Conservation (phyloP, 148 eudicot species). For the Persicaria tinctoria region DNA sequence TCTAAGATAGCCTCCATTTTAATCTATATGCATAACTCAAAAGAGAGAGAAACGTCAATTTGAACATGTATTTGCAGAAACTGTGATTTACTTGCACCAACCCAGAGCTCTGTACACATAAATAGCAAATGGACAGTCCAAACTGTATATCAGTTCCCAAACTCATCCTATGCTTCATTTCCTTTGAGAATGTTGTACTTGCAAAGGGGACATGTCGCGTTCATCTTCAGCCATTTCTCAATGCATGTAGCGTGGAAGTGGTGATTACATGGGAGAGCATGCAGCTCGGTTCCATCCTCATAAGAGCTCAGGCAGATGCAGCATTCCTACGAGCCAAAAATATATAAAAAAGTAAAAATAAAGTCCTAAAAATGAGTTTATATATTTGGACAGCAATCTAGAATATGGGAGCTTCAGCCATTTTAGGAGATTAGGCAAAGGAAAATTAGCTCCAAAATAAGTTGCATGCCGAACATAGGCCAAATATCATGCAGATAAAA, state of each 20-base stretch:
- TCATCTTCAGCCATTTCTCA: slow-evolving; percentile 95
- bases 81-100: neutral
- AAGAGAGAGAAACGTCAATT: neutral
- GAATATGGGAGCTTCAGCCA: too few relatives aligned
- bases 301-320: slow-evolving; percentile 82
- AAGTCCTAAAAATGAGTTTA: neutral
- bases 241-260: slow-evolving; percentile 81
- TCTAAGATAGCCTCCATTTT: neutral
- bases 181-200: slow-evolving; percentile 94
- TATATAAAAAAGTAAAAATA: neutral
- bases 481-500: neutral
- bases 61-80: slow-evolving; percentile 1
- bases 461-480: neutral
- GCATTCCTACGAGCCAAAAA: slow-evolving; percentile 51
- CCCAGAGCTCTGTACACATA: slow-evolving; percentile 5
- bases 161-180: slow-evolving; percentile 31
- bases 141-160: neutral
- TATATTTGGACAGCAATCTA: neutral
- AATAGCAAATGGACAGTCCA: neutral
- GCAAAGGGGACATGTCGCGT: slow-evolving; percentile 96
- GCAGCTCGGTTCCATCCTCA: slow-evolving; percentile 77
- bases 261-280: slow-evolving; percentile 84
- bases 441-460: too few relatives aligned
- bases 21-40: slow-evolving; percentile 4
- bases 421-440: too few relatives aligned